Evolutionary conservation across 2,329 filamentous ascomycete species (phyloP).

Genomic region (Ophiocordyceps camponoti-saundersi): DNA sequence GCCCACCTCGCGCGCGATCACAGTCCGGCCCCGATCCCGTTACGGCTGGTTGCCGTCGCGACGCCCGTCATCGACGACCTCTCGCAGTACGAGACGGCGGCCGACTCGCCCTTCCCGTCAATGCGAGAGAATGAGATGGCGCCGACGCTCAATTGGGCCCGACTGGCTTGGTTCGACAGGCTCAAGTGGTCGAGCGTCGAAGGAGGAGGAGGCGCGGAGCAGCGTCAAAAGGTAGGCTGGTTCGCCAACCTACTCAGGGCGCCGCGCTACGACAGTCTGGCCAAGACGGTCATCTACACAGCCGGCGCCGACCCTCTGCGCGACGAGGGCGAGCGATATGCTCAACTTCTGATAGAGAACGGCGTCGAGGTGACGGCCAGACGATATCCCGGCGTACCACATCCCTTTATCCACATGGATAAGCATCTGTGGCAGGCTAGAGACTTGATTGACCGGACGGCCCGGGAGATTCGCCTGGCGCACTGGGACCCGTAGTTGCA

Average conservation of each 20-base stretch:
- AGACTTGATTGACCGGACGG: slow-evolving; percentile 16
- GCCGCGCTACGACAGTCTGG: slow-evolving; percentile 14
- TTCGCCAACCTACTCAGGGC: slow-evolving; percentile 18
- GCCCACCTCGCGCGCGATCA: slow-evolving; percentile 23
- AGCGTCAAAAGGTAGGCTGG: slow-evolving; percentile 8
- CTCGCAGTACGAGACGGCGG: slow-evolving; percentile 15
- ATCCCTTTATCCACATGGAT: slow-evolving; percentile 33
- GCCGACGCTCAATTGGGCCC: slow-evolving; percentile 24
- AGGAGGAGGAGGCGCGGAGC: slow-evolving; percentile 6
- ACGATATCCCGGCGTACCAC: slow-evolving; percentile 28
- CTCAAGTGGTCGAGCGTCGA: slow-evolving; percentile 16
- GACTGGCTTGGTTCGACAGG: slow-evolving; percentile 22
- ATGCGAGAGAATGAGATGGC: slow-evolving; percentile 23
- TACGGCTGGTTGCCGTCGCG: slow-evolving; percentile 20
- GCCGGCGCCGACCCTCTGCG: slow-evolving; percentile 26
- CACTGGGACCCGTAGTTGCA: slow-evolving; percentile 4
- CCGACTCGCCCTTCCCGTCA: slow-evolving; percentile 20
- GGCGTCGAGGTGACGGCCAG: slow-evolving; percentile 27
- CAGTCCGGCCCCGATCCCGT: slow-evolving; percentile 11
- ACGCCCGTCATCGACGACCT: slow-evolving; percentile 23
- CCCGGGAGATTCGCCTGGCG: slow-evolving; percentile 13
- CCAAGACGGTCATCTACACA: slow-evolving; percentile 23
- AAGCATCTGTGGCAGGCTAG: slow-evolving; percentile 17
- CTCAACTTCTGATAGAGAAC: slow-evolving; percentile 19
- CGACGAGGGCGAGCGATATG: slow-evolving; percentile 32